A percentile compares a stretch with the other conserved stretches of the same genome.
Conservation (phyloP, 1,284 basidiomycete species). For the Fistulinella cinereoalba region DNA sequence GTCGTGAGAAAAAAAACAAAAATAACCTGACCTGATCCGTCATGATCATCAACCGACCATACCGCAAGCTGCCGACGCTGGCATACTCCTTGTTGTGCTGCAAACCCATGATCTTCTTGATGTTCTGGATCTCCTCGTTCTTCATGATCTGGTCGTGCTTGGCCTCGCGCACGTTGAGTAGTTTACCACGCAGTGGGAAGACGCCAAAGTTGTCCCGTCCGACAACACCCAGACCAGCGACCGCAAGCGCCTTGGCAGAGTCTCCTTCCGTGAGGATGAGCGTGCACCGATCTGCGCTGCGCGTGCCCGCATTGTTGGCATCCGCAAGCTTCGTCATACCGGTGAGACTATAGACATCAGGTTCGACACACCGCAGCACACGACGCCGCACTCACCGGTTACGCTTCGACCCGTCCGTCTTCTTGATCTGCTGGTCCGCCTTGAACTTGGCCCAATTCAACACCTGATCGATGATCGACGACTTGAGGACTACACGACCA, state of each 20-base stretch:
- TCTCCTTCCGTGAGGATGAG: conserved; percentile 99
- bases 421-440: conserved; percentile 94
- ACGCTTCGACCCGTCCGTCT: conserved; percentile 94
- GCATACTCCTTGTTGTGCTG: conserved; percentile 92
- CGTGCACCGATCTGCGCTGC: conserved; percentile 81
- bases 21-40: conserved; percentile 85
- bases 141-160: conserved; percentile 96
- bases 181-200: conserved; percentile 95
- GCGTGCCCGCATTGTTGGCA: conserved; percentile 96
- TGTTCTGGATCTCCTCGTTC: conserved; percentile 95
- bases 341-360: conserved; percentile 56
- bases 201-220: conserved; percentile 97
- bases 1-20: conserved; percentile 10
- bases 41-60: conserved; percentile 99
- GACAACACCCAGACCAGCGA: conserved; percentile 92
- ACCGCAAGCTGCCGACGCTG: conserved; percentile 73
- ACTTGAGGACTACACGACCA: conserved; percentile 70
- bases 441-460: conserved; percentile 96
- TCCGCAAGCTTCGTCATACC: conserved; percentile 95
- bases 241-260: conserved; percentile 95
- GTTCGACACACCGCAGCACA: conserved; percentile 3
- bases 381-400: conserved; percentile 56
- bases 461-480: conserved; percentile 89
- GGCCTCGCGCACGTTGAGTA: conserved; percentile 97
- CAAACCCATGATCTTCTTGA: conserved; percentile 97